Base-by-base conservation (phyloP, 2,329 filamentous ascomycete species). In the Ophiostoma sp. region DNA sequence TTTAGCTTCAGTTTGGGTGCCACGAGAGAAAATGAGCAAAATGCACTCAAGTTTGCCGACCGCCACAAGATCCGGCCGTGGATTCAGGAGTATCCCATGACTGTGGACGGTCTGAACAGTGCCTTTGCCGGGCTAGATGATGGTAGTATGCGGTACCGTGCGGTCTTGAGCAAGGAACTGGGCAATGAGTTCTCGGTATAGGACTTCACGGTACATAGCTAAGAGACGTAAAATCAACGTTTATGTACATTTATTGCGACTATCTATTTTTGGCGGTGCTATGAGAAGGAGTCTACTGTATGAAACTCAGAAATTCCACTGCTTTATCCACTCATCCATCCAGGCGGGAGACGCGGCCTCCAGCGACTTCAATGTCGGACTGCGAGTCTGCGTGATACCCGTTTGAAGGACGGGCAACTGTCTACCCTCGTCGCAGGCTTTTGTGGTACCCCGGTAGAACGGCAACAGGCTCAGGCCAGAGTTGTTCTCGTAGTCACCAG, bases 21-120 rank as follows among this genome's bases (percentile, higher is more conserved):
- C 76, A 87, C 87, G 12, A 36, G 66, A 12, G 59, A 69, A 17
- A 72, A 73, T 36, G 45, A 71, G 15, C 50, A 71, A 5, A 86
- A 89, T 76, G 91, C 91, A 88, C 77, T 92, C 73, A 76, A 85
- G 68, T 84, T 91, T 74, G 89, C 87, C 11, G 88, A 84, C 0
- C 84, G 89, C 63, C 87, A 90, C 80, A 84, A 85, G 4, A 82
- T 91, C 50, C 84, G 86, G 80, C 84, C 88, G 0, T 89, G 87
- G 86, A 83, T 90, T 45, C 80, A 89, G 76, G 82, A 85, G 79
- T 82, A 85, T 55, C 84, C 85, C 0, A 84, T 91, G 84, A 68
- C 39, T 3, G 28, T 83, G 1, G 81, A n/a, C 3, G 66, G 66
- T 0, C 66, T 69, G 1, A 55, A 17, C 22, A 19, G 33, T 3